A percentile compares a stretch with the other conserved stretches of the same genome.
Evolutionary conservation across 768 basidiomycete genomes (phyloP).

Genomic region (Lactarius trivialis): DNA sequence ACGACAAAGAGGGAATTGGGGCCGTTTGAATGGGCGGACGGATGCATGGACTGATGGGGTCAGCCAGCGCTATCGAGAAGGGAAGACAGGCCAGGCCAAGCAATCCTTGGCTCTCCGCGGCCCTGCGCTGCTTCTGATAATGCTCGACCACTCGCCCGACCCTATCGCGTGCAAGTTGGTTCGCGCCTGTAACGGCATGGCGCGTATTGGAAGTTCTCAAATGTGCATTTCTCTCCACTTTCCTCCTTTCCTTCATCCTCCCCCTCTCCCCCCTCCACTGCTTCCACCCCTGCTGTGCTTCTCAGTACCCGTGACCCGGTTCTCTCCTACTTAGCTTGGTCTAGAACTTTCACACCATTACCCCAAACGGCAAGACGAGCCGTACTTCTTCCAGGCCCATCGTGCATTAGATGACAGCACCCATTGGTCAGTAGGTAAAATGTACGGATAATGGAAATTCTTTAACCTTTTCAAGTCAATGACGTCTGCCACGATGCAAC

Average conservation of each 20-base stretch:
- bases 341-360: slow-evolving; percentile 6
- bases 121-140: neutral
- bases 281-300: neutral
- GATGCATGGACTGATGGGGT: neutral
- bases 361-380: neutral
- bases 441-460: neutral
- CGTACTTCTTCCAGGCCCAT: neutral
- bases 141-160: neutral
- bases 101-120: neutral
- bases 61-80: neutral
- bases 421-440: neutral
- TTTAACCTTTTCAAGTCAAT: neutral
- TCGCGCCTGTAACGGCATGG: slow-evolving; percentile 3
- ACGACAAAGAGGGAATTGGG: neutral
- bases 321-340: neutral
- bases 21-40: neutral
- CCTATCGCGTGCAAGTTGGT: neutral
- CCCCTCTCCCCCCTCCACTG: neutral
- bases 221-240: neutral
- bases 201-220: neutral
- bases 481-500: slow-evolving; percentile 15
- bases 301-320: neutral
- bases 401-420: neutral
- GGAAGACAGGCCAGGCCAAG: neutral
- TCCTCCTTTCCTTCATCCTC: neutral